phyloP scores from a whole-genome alignment of 768 basidiomycete species.

The Pleurotus eryngii region DNA sequence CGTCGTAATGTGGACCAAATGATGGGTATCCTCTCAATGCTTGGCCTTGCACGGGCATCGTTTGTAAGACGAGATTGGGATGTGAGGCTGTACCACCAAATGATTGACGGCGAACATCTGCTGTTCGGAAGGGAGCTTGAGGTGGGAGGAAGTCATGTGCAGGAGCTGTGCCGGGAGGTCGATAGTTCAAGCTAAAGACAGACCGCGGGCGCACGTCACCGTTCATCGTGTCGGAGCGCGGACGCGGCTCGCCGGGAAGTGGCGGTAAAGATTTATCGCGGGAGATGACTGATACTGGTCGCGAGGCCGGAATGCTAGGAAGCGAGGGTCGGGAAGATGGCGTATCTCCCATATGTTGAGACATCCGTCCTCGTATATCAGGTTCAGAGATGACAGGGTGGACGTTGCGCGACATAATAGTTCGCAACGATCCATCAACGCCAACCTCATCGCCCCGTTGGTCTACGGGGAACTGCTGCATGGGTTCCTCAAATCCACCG shows the following conservation, averaged over 20 bases:
- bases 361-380: constrained; percentile 49
- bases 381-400: constrained; percentile 60
- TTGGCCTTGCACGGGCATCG: constrained; percentile 35
- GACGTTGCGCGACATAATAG: constrained; percentile 32
- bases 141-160: constrained; percentile 56
- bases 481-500: constrained; percentile 41
- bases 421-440: constrained; percentile 18
- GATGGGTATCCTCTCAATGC: constrained; percentile 26
- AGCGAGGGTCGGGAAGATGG: constrained; percentile 29
- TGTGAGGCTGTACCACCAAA: constrained; percentile 65
- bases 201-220: constrained; percentile 60
- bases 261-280: constrained; percentile 80
- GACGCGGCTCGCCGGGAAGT: constrained; percentile 52
- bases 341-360: constrained; percentile 25
- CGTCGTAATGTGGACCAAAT: constrained; percentile 53
- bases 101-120: constrained; percentile 68
- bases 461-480: constrained; percentile 19
- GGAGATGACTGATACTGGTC: constrained; percentile 25
- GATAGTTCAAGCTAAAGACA: constrained; percentile 52
- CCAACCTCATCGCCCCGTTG: constrained; percentile 15
- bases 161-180: constrained; percentile 40
- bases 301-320: constrained; percentile 11
- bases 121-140: constrained; percentile 56
- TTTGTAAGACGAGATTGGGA: constrained; percentile 51
- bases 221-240: constrained; percentile 32